Evolutionary conservation across 2,329 filamentous ascomycete genomes (phyloP).

Genomic region (Diaporthe australafricana): DNA sequence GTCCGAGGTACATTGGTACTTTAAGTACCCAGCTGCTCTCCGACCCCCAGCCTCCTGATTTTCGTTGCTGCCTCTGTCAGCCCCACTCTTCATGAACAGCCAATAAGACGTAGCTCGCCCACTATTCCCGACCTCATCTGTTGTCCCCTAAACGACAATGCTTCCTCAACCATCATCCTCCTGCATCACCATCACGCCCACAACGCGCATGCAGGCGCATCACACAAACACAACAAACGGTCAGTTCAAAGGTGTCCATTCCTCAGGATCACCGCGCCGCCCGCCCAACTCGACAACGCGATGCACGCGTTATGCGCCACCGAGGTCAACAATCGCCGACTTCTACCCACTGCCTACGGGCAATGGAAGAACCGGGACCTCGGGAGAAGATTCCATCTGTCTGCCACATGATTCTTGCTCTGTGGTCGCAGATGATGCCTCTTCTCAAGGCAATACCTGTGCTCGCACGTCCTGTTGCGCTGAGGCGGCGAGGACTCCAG

Average conservation of each 20-base stretch:
- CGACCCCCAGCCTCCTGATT: slow-evolving; percentile 12
- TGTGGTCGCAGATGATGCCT: slow-evolving; percentile 16
- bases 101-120: background rate
- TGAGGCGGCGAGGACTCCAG: slow-evolving; percentile 35
- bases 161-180: background rate
- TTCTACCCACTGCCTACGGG: slow-evolving; percentile 30
- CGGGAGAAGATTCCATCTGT: slow-evolving; percentile 14
- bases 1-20: rapidly evolving
- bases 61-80: slow-evolving; percentile 2
- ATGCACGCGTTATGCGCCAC: slow-evolving; percentile 35
- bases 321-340: slow-evolving; percentile 18
- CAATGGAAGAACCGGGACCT: slow-evolving; percentile 37
- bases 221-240: slow-evolving; percentile 29
- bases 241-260: slow-evolving; percentile 39
- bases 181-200: background rate
- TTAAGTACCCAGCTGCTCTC: background rate
- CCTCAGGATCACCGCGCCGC: slow-evolving; percentile 34
- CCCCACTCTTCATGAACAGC: background rate
- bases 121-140: background rate
- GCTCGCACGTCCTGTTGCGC: slow-evolving; percentile 32
- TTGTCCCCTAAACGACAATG: too few relatives aligned
- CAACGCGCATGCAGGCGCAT: background rate
- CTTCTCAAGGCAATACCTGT: slow-evolving; percentile 34
- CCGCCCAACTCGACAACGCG: slow-evolving; percentile 33
- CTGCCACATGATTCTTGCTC: slow-evolving; percentile 36